Evolutionary conservation across 164 flowering plant genomes (phyloP).

Genomic region (Taxillus chinensis): DNA sequence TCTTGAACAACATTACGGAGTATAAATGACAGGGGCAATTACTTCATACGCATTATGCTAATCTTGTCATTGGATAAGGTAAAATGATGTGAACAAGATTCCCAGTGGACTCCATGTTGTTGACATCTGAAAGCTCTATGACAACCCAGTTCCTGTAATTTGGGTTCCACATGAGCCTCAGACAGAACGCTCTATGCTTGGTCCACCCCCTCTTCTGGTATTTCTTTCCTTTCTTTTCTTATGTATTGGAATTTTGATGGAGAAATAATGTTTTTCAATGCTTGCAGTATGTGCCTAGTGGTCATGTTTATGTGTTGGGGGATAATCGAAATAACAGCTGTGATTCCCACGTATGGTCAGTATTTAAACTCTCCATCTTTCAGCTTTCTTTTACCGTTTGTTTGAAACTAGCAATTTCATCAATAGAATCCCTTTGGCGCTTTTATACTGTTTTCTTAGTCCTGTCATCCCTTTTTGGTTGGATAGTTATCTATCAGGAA

Average conservation of each 20-base stretch:
- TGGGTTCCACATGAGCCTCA: conserved; percentile 21
- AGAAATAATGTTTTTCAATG: conserved; percentile 3
- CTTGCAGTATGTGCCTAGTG: conserved; percentile 42
- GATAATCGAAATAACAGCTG: conserved; percentile 53
- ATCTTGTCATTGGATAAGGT: conserved; percentile 2
- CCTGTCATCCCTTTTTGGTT: too few relatives aligned
- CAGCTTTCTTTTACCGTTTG: background rate
- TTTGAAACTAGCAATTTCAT: too few relatives aligned
- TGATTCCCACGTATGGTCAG: conserved; percentile 49
- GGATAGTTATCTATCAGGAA: background rate
- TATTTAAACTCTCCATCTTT: background rate
- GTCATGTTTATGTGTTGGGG: conserved; percentile 48
- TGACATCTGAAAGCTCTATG: conserved; percentile 28
- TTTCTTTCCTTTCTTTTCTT: conserved; percentile 2
- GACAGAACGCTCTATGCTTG: conserved; percentile 22
- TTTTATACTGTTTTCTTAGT: too few relatives aligned
- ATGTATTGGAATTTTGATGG: background rate
- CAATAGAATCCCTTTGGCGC: too few relatives aligned
- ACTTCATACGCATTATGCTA: background rate
- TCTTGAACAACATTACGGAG: conserved; percentile 33
- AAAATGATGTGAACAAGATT: background rate
- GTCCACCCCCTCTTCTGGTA: conserved; percentile 2
- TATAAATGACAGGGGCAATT: conserved; percentile 14
- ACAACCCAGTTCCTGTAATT: background rate
- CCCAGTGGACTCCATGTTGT: conserved; percentile 32